A percentile compares a stretch with the other conserved stretches of the same genome.
Conservation (phyloP, 192 early-diverging fungal genomes). For the Coemansia sp. region DNA sequence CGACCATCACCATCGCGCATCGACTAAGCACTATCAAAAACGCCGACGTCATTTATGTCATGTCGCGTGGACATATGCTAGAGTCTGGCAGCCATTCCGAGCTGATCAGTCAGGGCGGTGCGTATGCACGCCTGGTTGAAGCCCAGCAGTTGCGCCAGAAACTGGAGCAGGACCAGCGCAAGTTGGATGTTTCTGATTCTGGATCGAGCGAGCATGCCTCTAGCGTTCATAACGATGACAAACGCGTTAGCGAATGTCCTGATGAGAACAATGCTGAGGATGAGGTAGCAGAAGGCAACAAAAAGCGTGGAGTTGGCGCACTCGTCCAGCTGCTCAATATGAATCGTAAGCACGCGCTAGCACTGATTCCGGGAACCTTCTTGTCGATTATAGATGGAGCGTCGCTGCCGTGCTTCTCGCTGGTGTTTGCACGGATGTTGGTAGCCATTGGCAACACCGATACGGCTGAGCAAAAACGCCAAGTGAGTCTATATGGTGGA, state of each 20-base stretch:
- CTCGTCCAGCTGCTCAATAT: constrained; percentile 36
- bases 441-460: constrained; percentile 32
- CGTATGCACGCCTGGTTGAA: constrained; percentile 55
- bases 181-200: not conserved
- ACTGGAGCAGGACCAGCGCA: constrained; percentile 16
- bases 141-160: constrained; percentile 58
- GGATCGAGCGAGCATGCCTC: not conserved
- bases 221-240: not conserved
- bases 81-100: constrained; percentile 80
- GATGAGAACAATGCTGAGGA: not conserved
- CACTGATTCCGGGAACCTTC: constrained; percentile 58
- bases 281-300: not conserved
- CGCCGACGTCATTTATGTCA: constrained; percentile 83
- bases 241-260: not conserved
- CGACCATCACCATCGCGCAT: constrained; percentile 90
- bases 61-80: constrained; percentile 65
- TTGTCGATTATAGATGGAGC: constrained; percentile 67
- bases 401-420: constrained; percentile 76
- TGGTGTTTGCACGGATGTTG: constrained; percentile 59
- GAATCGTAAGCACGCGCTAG: constrained; percentile 38
- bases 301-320: constrained; percentile 12
- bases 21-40: constrained; percentile 86
- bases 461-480: constrained; percentile 14
- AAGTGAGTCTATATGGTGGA: constrained; percentile 56
- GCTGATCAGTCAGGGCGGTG: constrained; percentile 55